phyloP scores from a whole-genome alignment of 2,329 filamentous ascomycete species.

The Balansia obtecta region DNA sequence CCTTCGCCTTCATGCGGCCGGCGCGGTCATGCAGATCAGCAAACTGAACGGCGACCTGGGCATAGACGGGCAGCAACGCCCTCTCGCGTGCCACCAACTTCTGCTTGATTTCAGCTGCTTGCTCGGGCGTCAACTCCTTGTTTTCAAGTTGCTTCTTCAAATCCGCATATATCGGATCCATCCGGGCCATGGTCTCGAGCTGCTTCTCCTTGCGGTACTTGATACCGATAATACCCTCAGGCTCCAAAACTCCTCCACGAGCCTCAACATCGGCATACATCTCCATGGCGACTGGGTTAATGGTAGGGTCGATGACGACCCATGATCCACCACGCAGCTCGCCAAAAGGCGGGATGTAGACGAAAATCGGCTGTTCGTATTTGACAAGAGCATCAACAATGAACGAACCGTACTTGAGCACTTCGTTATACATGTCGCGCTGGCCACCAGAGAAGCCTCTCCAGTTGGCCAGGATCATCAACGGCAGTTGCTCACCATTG shows the following conservation, averaged over 20 bases:
- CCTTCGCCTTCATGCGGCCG: conserved; percentile 97
- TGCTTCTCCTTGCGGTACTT: conserved; percentile 98
- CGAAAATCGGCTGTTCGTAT: conserved; percentile 96
- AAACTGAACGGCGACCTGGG: conserved; percentile 91
- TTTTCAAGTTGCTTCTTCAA: conserved; percentile 68
- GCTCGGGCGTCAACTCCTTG: conserved; percentile 52
- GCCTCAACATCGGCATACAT: conserved; percentile 97
- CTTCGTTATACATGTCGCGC: conserved; percentile 99
- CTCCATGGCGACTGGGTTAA: conserved; percentile 94
- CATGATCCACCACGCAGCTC: conserved; percentile 98
- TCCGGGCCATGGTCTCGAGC: conserved; percentile 90
- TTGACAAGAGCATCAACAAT: conserved; percentile 98
- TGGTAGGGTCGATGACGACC: conserved; percentile 98
- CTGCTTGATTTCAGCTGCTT: conserved; percentile 66
- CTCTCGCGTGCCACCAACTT: conserved; percentile 81
- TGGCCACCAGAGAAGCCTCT: conserved; percentile 99
- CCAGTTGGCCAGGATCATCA: conserved; percentile 99
- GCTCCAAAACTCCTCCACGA: conserved; percentile 93
- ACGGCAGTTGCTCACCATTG: conserved; percentile 89
- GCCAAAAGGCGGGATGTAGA: conserved; percentile 94
- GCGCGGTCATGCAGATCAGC: conserved; percentile 94
- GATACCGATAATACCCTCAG: conserved; percentile 96
- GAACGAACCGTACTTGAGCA: conserved; percentile 98
- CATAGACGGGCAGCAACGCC: conserved; percentile 81
- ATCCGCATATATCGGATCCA: conserved; percentile 71